Evolutionary conservation across 176 grass and related monocot species (phyloP).

Genomic region (Puya raimondii): DNA sequence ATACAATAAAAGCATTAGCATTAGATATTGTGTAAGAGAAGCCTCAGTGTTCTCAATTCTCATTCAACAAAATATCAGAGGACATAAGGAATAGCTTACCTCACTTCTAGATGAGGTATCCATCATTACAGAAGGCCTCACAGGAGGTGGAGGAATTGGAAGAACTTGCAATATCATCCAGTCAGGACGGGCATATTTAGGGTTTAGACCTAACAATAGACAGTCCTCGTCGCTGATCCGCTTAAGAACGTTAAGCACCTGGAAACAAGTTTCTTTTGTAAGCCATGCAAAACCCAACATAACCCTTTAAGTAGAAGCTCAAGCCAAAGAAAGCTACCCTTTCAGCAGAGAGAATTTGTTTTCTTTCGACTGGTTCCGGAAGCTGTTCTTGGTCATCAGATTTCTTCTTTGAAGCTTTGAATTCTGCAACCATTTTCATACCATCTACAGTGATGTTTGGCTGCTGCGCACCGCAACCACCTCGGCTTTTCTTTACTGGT

Average conservation of each 20-base stretch:
- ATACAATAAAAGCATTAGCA: not conserved
- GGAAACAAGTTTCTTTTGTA: not conserved
- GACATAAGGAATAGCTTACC: constrained; percentile 27
- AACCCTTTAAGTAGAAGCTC: too few relatives aligned
- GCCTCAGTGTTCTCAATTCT: not conserved
- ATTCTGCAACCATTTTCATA: constrained; percentile 99
- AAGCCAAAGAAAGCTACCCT: constrained; percentile 37
- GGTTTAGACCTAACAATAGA: constrained; percentile 68
- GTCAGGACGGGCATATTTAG: constrained; percentile 95
- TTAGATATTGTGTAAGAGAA: not conserved
- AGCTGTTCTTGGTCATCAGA: constrained; percentile 88
- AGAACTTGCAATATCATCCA: constrained; percentile 99
- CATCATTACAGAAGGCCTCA: constrained; percentile 99
- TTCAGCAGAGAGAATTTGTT: constrained; percentile 91
- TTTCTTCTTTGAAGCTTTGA: constrained; percentile 88
- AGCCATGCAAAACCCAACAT: too few relatives aligned
- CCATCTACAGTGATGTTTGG: constrained; percentile 97
- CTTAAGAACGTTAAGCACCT: constrained; percentile 98
- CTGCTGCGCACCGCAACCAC: constrained; percentile 94
- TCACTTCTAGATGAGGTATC: constrained; percentile 98
- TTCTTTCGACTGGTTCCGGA: constrained; percentile 82
- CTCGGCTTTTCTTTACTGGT: constrained; percentile 63
- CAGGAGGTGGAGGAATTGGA: constrained; percentile 92
- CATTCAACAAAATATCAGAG: not conserved
- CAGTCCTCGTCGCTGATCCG: constrained; percentile 96